Percentiles rank a stretch among this genome's conserved stretches.
phyloP scores from a whole-genome alignment of 106 monocot genomes.

The Dendrobium chrysotoxum region DNA sequence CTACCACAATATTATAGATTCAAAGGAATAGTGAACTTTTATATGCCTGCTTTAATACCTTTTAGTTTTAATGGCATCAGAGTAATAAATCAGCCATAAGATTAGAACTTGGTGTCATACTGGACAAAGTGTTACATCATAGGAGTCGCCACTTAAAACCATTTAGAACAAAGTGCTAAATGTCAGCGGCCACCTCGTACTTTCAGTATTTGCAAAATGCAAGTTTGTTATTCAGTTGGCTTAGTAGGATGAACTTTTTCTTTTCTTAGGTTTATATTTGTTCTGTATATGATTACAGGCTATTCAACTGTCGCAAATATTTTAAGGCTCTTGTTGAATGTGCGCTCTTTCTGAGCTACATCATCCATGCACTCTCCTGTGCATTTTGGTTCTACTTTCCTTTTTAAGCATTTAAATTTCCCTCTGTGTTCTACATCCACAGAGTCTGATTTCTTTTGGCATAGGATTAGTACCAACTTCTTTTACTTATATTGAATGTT shows the following conservation, averaged over 20 bases:
- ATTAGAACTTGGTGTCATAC: no score
- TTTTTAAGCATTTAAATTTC: neutral
- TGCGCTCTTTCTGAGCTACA: neutral
- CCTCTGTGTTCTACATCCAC: neutral
- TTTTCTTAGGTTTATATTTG: neutral
- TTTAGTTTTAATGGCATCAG: no score
- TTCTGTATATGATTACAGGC: neutral
- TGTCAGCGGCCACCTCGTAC: neutral
- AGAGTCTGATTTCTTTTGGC: neutral
- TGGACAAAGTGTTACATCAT: no score
- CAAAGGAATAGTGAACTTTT: no score
- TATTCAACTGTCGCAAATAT: neutral
- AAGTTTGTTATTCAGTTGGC: neutral
- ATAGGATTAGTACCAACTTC: neutral
- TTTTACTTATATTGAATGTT: neutral
- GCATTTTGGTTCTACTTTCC: neutral
- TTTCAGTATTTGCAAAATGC: neutral
- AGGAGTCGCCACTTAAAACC: no score
- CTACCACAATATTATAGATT: no score
- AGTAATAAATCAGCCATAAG: no score
- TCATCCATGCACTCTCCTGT: neutral
- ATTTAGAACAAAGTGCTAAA: no score
- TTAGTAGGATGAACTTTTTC: neutral
- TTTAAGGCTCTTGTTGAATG: neutral
- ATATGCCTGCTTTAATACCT: no score